These are phyloP conservation scores for Pleurozium schreberi DNA, from an alignment of 225 moss, liverwort and hornwort genomes.

Conservation along the genomic window DNA sequence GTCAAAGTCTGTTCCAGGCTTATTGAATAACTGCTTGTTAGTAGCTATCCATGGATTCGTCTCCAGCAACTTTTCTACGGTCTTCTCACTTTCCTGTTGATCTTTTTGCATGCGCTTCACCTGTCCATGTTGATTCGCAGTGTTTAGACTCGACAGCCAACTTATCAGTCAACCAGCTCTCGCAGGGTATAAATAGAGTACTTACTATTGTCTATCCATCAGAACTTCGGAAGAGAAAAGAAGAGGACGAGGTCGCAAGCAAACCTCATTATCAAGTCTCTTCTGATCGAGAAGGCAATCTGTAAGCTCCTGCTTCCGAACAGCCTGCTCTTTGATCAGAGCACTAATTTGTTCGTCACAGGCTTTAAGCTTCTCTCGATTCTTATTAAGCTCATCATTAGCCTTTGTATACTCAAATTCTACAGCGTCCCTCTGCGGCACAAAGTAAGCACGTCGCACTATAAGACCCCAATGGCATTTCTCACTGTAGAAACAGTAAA, in stretches of 20 bases:
- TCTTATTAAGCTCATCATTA: conserved; percentile 53
- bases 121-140: conserved; percentile 26
- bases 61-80: conserved; percentile 63
- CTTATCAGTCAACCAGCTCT: not conserved
- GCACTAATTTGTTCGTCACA: conserved; percentile 80
- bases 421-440: conserved; percentile 49
- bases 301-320: conserved; percentile 62
- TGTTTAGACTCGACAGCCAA: not conserved
- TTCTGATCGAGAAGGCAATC: conserved; percentile 76
- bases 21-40: conserved; percentile 72
- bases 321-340: conserved; percentile 57
- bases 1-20: conserved; percentile 83
- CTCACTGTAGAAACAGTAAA: not conserved
- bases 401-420: conserved; percentile 53
- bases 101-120: conserved; percentile 76
- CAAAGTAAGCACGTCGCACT: not conserved
- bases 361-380: conserved; percentile 65
- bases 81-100: conserved; percentile 53
- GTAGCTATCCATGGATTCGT: conserved; percentile 79
- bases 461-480: not conserved
- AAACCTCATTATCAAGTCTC: conserved; percentile 86
- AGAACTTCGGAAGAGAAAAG: not conserved
- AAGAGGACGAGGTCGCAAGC: not conserved
- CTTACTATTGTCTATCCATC: not conserved
- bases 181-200: not conserved